phyloP scores from a whole-genome alignment of 768 basidiomycete species.

The Lactifluus subvellereus region DNA sequence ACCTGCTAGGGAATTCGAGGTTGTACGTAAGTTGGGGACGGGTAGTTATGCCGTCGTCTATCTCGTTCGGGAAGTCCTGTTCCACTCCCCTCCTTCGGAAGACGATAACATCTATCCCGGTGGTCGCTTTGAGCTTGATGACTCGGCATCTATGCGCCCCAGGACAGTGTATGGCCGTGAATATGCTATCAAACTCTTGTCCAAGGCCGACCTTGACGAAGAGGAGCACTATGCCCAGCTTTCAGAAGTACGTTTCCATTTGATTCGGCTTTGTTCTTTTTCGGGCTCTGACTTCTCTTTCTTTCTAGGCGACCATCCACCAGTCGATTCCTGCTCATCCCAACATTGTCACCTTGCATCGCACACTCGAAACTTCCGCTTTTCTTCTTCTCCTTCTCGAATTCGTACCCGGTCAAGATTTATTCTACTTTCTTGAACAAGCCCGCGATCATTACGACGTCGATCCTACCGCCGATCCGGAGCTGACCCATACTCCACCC shows the following conservation, averaged over 20 bases:
- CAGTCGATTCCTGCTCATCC: constrained; percentile 85
- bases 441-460: constrained; percentile 79
- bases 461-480: constrained; percentile 31
- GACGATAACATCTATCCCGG: constrained; percentile 48
- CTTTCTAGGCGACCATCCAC: constrained; percentile 83
- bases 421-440: constrained; percentile 98
- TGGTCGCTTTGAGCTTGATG: constrained; percentile 32
- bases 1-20: constrained; percentile 69
- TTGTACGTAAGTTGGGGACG: constrained; percentile 78
- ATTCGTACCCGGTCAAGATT: constrained; percentile 93
- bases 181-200: constrained; percentile 94
- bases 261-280: not conserved
- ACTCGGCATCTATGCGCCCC: constrained; percentile 30
- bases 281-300: constrained; percentile 10
- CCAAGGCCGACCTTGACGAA: constrained; percentile 87
- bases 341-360: constrained; percentile 92
- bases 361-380: constrained; percentile 86
- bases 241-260: constrained; percentile 59
- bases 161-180: constrained; percentile 60
- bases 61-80: constrained; percentile 69
- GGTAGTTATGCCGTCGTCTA: constrained; percentile 95
- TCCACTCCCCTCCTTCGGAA: constrained; percentile 34
- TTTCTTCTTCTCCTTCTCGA: constrained; percentile 92
- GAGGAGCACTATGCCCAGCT: constrained; percentile 86
- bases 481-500: constrained; percentile 70